phyloP scores from a whole-genome alignment of 2,329 filamentous ascomycete genomes.

The Ophiostoma populinum region DNA sequence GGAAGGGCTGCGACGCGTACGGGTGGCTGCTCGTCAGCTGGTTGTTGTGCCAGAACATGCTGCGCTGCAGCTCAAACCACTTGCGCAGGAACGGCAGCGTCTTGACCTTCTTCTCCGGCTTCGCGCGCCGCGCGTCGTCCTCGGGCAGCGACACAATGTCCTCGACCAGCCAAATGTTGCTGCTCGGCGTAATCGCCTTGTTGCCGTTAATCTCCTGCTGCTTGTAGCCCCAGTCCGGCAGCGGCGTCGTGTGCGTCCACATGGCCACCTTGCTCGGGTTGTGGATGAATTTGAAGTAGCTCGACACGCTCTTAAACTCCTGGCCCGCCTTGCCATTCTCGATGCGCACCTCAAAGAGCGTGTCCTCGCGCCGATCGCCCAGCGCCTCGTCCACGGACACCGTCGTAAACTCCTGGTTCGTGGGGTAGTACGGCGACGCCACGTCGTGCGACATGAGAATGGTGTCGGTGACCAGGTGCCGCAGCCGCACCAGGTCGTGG shows the following conservation, averaged over 20 bases:
- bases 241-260: constrained; percentile 91
- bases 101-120: constrained; percentile 65
- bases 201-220: constrained; percentile 99
- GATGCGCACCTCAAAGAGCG: constrained; percentile 80
- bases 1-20: constrained; percentile 84
- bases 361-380: constrained; percentile 66
- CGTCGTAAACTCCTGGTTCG: constrained; percentile 96
- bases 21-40: constrained; percentile 93
- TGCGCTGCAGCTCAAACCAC: constrained; percentile 89
- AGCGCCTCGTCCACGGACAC: constrained; percentile 55
- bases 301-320: constrained; percentile 77
- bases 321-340: constrained; percentile 68
- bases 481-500: constrained; percentile 70
- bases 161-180: constrained; percentile 89
- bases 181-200: constrained; percentile 79
- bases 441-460: constrained; percentile 89
- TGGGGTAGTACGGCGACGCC: constrained; percentile 87
- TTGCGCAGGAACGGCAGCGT: constrained; percentile 76
- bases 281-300: constrained; percentile 93
- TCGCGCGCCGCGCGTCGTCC: constrained; percentile 57
- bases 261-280: constrained; percentile 91
- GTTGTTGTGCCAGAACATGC: constrained; percentile 99
- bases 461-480: constrained; percentile 71
- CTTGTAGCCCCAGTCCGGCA: constrained; percentile 95
- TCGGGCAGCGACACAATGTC: constrained; percentile 65